These are phyloP conservation scores for Glaciozyma antarctica DNA, from an alignment of 768 basidiomycete species.

Conservation along the genomic window DNA sequence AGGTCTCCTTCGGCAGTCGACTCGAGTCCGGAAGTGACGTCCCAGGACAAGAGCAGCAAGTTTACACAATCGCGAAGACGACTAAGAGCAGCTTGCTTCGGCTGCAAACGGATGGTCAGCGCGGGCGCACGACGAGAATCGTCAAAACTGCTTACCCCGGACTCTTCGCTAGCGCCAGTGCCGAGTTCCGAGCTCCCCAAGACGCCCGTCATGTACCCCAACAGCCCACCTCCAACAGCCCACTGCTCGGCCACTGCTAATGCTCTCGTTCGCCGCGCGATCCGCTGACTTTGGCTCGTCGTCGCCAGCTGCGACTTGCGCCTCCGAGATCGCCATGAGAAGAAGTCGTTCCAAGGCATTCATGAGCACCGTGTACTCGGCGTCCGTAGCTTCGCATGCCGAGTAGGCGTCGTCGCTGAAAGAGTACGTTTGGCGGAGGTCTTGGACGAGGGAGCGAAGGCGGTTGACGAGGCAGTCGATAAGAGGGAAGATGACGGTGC, in stretches of 20 bases:
- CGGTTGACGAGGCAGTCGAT: conserved; percentile 71
- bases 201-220: conserved; percentile 85
- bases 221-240: conserved; percentile 53
- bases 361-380: conserved; percentile 73
- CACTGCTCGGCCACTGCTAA: conserved; percentile 44
- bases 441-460: conserved; percentile 47
- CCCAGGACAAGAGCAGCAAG: conserved; percentile 26
- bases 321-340: conserved; percentile 57
- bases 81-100: conserved; percentile 14
- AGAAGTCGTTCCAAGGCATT: conserved; percentile 76
- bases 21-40: conserved; percentile 23
- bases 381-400: conserved; percentile 55
- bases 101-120: neutral
- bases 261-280: neutral
- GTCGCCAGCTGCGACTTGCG: conserved; percentile 32
- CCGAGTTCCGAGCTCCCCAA: conserved; percentile 60
- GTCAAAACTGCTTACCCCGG: conserved; percentile 5
- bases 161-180: conserved; percentile 12
- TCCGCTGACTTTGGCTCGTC: conserved; percentile 17
- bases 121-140: too few species aligned
- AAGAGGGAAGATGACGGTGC: conserved; percentile 59
- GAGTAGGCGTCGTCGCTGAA: conserved; percentile 17
- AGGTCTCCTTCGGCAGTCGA: conserved; percentile 5
- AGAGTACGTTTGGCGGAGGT: conserved; percentile 21
- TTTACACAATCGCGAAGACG: conserved; percentile 19